phyloP scores from a whole-genome alignment of 2,329 filamentous ascomycete genomes.

The Aspergillus glaucus region DNA sequence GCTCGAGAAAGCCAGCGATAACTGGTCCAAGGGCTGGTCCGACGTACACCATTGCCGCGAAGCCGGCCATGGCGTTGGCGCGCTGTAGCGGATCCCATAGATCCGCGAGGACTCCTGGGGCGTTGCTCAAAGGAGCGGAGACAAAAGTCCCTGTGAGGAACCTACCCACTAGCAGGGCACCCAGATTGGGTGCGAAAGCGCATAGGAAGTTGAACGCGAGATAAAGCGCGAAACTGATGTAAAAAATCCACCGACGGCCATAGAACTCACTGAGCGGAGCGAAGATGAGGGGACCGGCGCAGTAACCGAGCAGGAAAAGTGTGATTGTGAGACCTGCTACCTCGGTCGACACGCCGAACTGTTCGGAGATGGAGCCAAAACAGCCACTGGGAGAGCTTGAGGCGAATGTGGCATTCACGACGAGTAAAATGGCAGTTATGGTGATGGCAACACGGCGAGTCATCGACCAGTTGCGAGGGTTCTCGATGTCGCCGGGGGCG shows the following conservation, averaged over 20 bases:
- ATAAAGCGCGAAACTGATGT: slow-evolving; percentile 31
- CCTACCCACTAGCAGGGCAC: slow-evolving; percentile 47
- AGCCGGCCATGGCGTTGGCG: slow-evolving; percentile 48
- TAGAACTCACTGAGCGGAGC: slow-evolving; percentile 62
- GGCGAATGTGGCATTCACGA: too few species aligned
- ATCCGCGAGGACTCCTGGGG: slow-evolving; percentile 48
- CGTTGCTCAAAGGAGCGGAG: slow-evolving; percentile 39
- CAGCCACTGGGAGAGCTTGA: too few species aligned
- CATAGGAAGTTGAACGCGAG: slow-evolving; percentile 44
- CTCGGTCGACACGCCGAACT: slow-evolving; percentile 45
- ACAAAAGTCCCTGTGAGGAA: slow-evolving; percentile 53
- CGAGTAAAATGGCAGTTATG: too few species aligned
- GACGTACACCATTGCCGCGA: slow-evolving; percentile 47
- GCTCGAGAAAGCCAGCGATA: slow-evolving; percentile 51
- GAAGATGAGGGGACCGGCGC: slow-evolving; percentile 56
- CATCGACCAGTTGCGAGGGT: too few species aligned
- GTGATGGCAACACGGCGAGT: too few species aligned
- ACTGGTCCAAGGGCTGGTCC: slow-evolving; percentile 51
- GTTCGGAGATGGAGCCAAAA: slow-evolving; percentile 28
- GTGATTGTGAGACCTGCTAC: slow-evolving; percentile 54
- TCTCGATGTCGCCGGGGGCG: slow-evolving; percentile 45
- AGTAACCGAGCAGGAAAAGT: slow-evolving; percentile 59
- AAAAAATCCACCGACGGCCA: slow-evolving; percentile 47
- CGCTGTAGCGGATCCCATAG: slow-evolving; percentile 49
- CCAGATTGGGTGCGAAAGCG: slow-evolving; percentile 52